Base-by-base conservation (phyloP, 2,329 filamentous ascomycete species). In the Pseudogymnoascus sp. region DNA sequence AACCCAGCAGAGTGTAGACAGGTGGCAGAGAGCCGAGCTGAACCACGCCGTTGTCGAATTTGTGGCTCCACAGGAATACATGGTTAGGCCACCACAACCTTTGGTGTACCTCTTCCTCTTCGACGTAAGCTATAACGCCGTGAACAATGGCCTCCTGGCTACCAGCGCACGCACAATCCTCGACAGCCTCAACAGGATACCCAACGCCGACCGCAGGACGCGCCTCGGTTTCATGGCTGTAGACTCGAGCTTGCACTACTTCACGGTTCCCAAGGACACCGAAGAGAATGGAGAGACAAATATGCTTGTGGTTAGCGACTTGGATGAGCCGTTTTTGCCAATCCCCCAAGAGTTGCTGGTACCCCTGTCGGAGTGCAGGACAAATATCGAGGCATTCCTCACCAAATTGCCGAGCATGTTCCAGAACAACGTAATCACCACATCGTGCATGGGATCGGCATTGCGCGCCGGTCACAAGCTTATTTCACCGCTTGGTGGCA, bases 11-110 rank as follows among this genome's bases (percentile, higher is more conserved):
- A 89, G 86, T 62, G 88, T 96, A 61, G 93, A 99, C 75, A 83
- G 95, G 73, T 96, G 95, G 89, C 88, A 96, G 75, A 84, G 95
- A 70, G 84, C 91, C 40, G 95, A 99, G 75, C 81, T 99, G 66
- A 99, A 99, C 78, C 89, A 97, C 74, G 85, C 92, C n/a, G 92
- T 97, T 37, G 93, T 96, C 66, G 95, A 99, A 73, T 99, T 97
- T 73, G 90, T 99, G 69, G 95, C 95, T 11, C 95, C 95, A 1
- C 95, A 99, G 76, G 95, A 99, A 77, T 99, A 99, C 78, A 99
- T 99, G 95, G 95, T 99, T 37, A 89, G 95, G 66, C 93, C 95
- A 64, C 95, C 95, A 51, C 93, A 96, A 77, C 95, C 95, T 40
- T 81, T 97, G 40, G 93, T 97, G 40, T 97, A 97, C 74, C 83